Percentiles rank a stretch among this genome's conserved stretches.
Evolutionary conservation across 495 filamentous ascomycete genomes (phyloP).

Genomic region (Trichodelitschia bisporula): DNA sequence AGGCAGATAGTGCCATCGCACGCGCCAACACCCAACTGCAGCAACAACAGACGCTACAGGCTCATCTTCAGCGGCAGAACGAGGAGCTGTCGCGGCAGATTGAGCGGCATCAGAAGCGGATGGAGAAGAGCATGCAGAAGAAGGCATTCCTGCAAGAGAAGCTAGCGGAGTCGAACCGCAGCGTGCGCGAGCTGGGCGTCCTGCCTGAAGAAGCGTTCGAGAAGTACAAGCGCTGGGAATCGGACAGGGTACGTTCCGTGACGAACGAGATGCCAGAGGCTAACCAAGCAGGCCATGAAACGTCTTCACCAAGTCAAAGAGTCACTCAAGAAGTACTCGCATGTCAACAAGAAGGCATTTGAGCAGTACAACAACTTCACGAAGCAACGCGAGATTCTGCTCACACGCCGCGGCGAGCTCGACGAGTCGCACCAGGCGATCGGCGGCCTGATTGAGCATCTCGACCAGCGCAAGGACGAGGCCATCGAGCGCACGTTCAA

Average conservation of each 20-base stretch:
- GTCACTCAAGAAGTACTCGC: constrained; percentile 78
- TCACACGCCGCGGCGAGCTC: constrained; percentile 60
- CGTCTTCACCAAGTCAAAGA: constrained; percentile 85
- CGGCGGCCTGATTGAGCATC: constrained; percentile 67
- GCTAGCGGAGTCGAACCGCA: constrained; percentile 53
- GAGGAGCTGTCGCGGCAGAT: constrained; percentile 61
- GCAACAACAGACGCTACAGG: constrained; percentile 41
- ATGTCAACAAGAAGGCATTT: constrained; percentile 98
- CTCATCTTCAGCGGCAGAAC: too few relatives aligned
- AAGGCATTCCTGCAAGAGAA: constrained; percentile 52
- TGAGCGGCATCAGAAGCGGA: constrained; percentile 65
- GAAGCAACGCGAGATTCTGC: constrained; percentile 61
- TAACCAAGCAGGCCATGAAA: constrained; percentile 35
- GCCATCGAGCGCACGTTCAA: constrained; percentile 96
- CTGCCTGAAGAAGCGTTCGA: constrained; percentile 86
- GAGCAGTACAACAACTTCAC: constrained; percentile 98
- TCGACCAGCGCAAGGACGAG: constrained; percentile 89
- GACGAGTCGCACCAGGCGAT: constrained; percentile 65
- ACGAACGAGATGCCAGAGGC: too few relatives aligned
- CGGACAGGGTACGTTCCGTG: constrained; percentile 49
- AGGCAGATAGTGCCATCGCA: constrained; percentile 53
- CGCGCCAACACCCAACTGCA: constrained; percentile 29
- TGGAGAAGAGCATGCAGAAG: constrained; percentile 80
- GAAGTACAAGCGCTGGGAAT: constrained; percentile 59
- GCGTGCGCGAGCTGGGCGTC: constrained; percentile 80